These are phyloP conservation scores for Populus tomentosa DNA, from an alignment of 441 rosid genomes.

Conservation along the genomic window DNA sequence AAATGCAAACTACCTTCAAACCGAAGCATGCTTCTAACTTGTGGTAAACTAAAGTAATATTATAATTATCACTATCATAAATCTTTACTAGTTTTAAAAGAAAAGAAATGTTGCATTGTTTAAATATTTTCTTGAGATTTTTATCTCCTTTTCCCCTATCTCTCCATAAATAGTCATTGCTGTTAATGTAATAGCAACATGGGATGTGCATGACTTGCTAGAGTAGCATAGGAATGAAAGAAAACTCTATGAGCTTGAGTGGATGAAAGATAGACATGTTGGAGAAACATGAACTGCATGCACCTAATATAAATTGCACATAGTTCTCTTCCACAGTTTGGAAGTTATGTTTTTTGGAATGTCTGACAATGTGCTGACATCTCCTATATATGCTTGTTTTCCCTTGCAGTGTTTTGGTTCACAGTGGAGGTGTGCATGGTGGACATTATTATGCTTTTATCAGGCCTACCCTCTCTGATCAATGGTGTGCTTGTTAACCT, in stretches of 20 bases:
- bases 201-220: not conserved
- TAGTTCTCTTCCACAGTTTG: not conserved
- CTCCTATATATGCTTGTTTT: slow-evolving; percentile 9
- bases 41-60: not conserved
- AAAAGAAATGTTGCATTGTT: not conserved
- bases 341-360: not conserved
- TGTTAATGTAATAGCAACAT: not conserved
- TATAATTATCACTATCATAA: not conserved
- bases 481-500: slow-evolving; percentile 46
- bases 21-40: not conserved
- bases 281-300: not conserved
- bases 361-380: slow-evolving; percentile 6
- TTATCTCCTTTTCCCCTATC: not conserved
- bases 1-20: not conserved
- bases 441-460: slow-evolving; percentile 94
- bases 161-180: not conserved
- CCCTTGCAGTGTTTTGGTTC: slow-evolving; percentile 29
- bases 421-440: slow-evolving; percentile 34
- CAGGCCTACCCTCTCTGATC: slow-evolving; percentile 84
- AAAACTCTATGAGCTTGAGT: not conserved
- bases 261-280: not conserved
- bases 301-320: not conserved
- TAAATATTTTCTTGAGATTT: not conserved
- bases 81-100: not conserved
- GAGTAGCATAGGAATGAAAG: not conserved